Percentiles rank a stretch among this genome's conserved stretches.
Conservation (phyloP, 1,284 basidiomycete species). For the Fomitopsis pinicola region DNA sequence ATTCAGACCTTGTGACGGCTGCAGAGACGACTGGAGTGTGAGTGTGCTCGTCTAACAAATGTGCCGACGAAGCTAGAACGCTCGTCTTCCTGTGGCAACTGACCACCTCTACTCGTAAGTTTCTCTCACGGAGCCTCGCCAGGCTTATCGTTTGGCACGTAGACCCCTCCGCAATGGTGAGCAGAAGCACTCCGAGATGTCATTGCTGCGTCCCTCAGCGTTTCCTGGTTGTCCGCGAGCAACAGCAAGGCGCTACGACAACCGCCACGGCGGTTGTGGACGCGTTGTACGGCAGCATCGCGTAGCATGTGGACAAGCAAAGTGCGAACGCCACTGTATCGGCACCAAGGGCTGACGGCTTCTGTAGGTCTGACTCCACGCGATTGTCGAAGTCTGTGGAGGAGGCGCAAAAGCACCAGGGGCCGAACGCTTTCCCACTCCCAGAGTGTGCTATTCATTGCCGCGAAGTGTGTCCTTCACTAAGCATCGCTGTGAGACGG, state of each 20-base stretch:
- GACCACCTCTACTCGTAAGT: not conserved
- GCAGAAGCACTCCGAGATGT: constrained; percentile 1
- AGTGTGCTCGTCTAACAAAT: not conserved
- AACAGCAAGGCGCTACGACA: not conserved
- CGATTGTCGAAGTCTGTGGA: not conserved
- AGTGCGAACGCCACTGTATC: not conserved
- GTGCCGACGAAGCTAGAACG: not conserved
- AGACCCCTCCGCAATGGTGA: not conserved
- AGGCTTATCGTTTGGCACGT: not conserved
- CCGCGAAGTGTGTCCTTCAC: not conserved
- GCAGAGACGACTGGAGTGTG: not conserved
- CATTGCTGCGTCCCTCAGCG: not conserved
- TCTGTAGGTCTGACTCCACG: constrained; percentile 2
- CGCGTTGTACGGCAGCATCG: not conserved
- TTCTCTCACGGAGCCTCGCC: constrained; percentile 3
- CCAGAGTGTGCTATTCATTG: constrained; percentile 2
- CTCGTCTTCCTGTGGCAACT: not conserved
- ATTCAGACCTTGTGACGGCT: not conserved
- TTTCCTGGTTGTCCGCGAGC: not conserved
- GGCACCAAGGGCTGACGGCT: not conserved
- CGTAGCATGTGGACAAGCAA: not conserved
- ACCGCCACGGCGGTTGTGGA: not conserved
- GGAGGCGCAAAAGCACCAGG: not conserved
- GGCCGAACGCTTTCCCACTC: constrained; percentile 1
- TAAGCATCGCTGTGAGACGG: not conserved